Base-by-base conservation (phyloP, 106 monocot genomes). In the Cymbidium sinense region DNA sequence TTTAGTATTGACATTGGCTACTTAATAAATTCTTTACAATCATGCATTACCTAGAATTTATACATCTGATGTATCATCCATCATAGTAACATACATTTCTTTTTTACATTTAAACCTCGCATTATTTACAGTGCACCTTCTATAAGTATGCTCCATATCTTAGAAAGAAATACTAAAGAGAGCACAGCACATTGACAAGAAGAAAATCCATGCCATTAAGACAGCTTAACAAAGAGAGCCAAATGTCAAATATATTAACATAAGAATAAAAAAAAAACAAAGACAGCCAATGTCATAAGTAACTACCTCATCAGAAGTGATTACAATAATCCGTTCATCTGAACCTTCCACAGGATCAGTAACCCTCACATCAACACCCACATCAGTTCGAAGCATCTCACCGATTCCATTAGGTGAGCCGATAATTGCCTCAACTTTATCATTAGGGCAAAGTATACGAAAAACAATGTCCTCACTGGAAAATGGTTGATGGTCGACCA, bases 241-340 rank as follows among this genome's bases (percentile, higher is more conserved):
- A 77, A 64, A 25, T 21, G 51, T n/a, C n/a, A n/a, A n/a, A n/a
- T n/a, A n/a, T n/a, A n/a, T n/a, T n/a, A n/a, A n/a, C n/a, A n/a
- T n/a, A n/a, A n/a, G n/a, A n/a, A n/a, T n/a, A n/a, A n/a, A n/a
- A n/a, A n/a, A n/a, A n/a, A n/a, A 82, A 74, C 25, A 28, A 78
- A 2, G 44, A 19, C 34, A 23, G 20, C 0, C 44, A 77, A 64
- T 21, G 51, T 27, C 34, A 71, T 3, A 12, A 67, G 67, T 1
- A 31, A 33, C 17, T 86, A 99, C 98, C 98, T 99, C 98, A 67
- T 90, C 83, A 39, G 94, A 99, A 64, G 92, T 87, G 74, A 99
- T 86, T 39, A 86, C 51, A 64, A 99, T 83, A 74, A 95, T 47
- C 33, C 80, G 58, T 85, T 99, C 98, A 78, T 86, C 82, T 76